Evolutionary conservation across 768 basidiomycete genomes (phyloP).

Genomic region (Holtermanniella nyarrowii): DNA sequence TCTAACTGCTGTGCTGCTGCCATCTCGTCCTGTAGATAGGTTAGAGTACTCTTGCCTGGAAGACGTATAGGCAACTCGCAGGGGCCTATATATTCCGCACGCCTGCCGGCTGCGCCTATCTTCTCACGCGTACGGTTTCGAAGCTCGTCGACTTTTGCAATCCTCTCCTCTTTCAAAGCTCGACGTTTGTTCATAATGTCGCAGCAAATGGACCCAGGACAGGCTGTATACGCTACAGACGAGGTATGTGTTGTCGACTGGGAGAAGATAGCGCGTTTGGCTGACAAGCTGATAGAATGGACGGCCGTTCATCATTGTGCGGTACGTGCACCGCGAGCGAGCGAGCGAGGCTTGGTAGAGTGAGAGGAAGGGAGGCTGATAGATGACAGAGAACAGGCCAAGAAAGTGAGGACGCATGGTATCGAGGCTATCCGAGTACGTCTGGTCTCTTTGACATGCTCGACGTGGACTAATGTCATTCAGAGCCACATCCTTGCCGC

Average conservation of each 20-base stretch:
- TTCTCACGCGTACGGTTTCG: neutral
- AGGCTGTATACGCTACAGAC: conserved; percentile 42
- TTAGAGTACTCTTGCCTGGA: neutral
- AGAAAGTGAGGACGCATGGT: conserved; percentile 84
- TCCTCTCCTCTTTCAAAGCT: too few relatives aligned
- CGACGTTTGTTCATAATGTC: neutral
- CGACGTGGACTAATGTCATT: too few relatives aligned
- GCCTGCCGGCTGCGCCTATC: neutral
- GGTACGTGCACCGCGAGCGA: conserved; percentile 13
- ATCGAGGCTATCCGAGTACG: conserved; percentile 86
- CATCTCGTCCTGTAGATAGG: neutral
- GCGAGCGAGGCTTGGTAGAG: conserved; percentile 1
- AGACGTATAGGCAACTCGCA: neutral
- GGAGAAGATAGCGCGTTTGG: neutral
- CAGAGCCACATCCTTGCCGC: conserved; percentile 84
- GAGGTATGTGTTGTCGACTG: conserved; percentile 28
- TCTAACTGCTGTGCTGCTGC: neutral
- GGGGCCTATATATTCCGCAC: neutral
- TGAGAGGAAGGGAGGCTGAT: too few relatives aligned
- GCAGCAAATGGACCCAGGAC: conserved; percentile 37
- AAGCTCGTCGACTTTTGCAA: neutral
- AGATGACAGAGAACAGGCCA: conserved; percentile 79
- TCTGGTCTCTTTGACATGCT: too few relatives aligned
- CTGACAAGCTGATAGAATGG: conserved; percentile 55
- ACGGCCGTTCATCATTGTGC: conserved; percentile 91